Base-by-base conservation (phyloP, 148 eudicot species). In the Amaranthus palmeri region DNA sequence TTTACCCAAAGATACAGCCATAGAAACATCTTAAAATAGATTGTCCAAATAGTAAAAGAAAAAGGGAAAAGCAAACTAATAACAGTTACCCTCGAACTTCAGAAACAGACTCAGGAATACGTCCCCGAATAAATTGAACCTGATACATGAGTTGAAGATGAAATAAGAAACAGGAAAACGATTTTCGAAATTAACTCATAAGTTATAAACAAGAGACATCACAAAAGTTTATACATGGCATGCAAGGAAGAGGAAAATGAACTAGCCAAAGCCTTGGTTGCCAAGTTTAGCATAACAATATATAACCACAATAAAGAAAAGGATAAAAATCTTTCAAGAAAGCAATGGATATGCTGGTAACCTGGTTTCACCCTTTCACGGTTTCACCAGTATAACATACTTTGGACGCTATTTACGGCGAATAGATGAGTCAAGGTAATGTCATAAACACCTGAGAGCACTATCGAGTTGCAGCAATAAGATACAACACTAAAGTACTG, bases 61-160 rank as follows among this genome's bases (percentile, higher is more conserved):
- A 25, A 0, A 18, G 25, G 3, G 15, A 71, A 47, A 10, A 17
- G 3, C 36, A 25, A 6, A 64, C 9, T 64, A 41, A 40, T 11
- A 74, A 69, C 40, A 1, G 6, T 14, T 82, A 86, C 97, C 97
- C 97, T 63, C 86, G 86, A 68, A 92, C 58, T 75, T 87, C 96
- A 61, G 97, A 81, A 17, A 89, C 48, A 7, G 90, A 80, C 40
- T 68, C 79, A n/a, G 96, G 96, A 70, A 81, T 78, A 60, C 82
- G 86, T 1, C 96, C 98, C 41, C 90, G 87, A 44, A 77, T 63
- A 79, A 73, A 88, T 59, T 86, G 81, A 75, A 93, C 96, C 98
- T 93, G 88, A n/a, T 65, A 74, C 25, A 72, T 53, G 8, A 54
- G 48, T 53, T 54, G n/a, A 42, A 12, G 52, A 18, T 25, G 9